A percentile compares a stretch with the other conserved stretches of the same genome.
These are phyloP conservation scores for Paraconiothyrium brasiliense DNA, from an alignment of 2,329 filamentous ascomycete species.

Conservation along the genomic window DNA sequence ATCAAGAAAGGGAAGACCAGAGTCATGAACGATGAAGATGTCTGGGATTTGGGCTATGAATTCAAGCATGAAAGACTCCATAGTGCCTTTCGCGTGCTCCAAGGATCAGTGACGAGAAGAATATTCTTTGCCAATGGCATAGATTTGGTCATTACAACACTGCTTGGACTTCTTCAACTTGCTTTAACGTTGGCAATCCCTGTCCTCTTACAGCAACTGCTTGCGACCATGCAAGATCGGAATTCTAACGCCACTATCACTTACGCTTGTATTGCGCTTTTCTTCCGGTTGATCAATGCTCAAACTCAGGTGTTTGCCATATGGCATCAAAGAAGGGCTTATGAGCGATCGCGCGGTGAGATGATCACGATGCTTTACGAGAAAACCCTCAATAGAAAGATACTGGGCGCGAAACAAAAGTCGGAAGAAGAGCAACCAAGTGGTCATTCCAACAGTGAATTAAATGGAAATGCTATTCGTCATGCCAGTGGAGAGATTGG, in stretches of 20 bases:
- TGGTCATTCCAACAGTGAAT: conserved; percentile 25
- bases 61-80: conserved; percentile 84
- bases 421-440: conserved; percentile 38
- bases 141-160: conserved; percentile 75
- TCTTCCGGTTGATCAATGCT: conserved; percentile 67
- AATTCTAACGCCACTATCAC: conserved; percentile 65
- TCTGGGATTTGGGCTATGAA: conserved; percentile 81
- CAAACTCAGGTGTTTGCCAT: conserved; percentile 75
- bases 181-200: conserved; percentile 64
- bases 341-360: conserved; percentile 85
- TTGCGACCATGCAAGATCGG: conserved; percentile 70
- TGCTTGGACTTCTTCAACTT: conserved; percentile 71
- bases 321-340: conserved; percentile 85
- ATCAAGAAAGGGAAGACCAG: conserved; percentile 71
- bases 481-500: conserved; percentile 18
- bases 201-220: conserved; percentile 75
- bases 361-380: conserved; percentile 87
- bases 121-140: conserved; percentile 80
- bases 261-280: conserved; percentile 71
- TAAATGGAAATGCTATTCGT: conserved; percentile 18
- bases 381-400: conserved; percentile 76
- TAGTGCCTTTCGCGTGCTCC: conserved; percentile 75
- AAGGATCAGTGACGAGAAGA: conserved; percentile 75
- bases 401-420: conserved; percentile 41
- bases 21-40: conserved; percentile 79